Conservation (phyloP, 495 filamentous ascomycete genomes). For the Podospora australis region DNA sequence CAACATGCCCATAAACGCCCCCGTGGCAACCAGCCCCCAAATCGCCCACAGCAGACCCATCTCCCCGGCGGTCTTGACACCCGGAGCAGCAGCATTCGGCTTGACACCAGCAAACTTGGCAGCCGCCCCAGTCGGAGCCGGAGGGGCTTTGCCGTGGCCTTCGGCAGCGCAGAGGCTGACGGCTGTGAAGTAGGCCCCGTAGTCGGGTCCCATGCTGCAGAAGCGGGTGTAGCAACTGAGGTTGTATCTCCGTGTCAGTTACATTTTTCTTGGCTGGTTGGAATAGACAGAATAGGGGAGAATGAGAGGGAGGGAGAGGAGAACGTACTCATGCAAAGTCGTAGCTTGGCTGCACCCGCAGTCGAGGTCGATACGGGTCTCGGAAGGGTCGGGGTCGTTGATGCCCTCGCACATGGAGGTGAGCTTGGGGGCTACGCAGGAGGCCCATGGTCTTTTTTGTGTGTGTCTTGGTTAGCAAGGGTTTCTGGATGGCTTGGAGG, state of each 20-base stretch:
- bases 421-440: no score
- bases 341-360: constrained; percentile 7
- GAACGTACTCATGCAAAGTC: not conserved
- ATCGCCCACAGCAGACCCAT: no score
- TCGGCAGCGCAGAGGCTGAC: not conserved
- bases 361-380: not conserved
- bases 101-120: no score
- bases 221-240: constrained; percentile 2
- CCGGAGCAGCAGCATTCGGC: no score
- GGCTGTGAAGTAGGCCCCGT: not conserved
- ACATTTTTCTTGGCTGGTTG: not conserved
- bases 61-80: no score
- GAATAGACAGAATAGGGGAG: not conserved
- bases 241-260: not conserved
- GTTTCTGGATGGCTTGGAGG: no score
- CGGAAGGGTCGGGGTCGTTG: not conserved
- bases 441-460: no score
- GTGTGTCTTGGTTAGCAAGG: no score
- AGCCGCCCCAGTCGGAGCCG: not conserved
- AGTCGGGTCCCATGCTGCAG: not conserved
- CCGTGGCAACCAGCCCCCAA: not conserved
- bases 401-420: not conserved
- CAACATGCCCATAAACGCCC: not conserved
- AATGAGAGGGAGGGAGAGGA: no score
- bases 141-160: not conserved